phyloP scores from a whole-genome alignment of 2,329 filamentous ascomycete species.

The Neurospora sp. region DNA sequence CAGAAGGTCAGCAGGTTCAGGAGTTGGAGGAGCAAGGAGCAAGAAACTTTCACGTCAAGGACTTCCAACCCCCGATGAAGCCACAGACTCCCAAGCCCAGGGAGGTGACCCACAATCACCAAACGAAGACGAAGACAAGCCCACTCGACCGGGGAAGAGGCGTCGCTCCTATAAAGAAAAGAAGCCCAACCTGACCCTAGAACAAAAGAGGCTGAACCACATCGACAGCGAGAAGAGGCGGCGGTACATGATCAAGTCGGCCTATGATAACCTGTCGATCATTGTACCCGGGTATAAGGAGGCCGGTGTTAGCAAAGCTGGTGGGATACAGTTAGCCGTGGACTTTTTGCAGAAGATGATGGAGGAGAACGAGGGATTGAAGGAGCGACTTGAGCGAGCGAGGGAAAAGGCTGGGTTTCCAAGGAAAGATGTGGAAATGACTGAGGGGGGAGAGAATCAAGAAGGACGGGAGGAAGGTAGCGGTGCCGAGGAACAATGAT shows the following conservation, averaged over 20 bases:
- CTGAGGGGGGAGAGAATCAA: not conserved
- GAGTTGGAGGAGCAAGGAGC: not conserved
- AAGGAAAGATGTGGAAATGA: not conserved
- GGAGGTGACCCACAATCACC: not conserved
- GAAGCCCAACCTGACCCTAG: constrained; percentile 60
- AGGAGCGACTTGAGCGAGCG: constrained; percentile 31
- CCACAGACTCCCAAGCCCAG: not conserved
- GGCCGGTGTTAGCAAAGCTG: constrained; percentile 75
- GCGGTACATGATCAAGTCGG: constrained; percentile 69
- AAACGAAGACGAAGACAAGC: not conserved
- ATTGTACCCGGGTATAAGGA: constrained; percentile 67
- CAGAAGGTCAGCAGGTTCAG: not conserved
- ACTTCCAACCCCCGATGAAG: not conserved
- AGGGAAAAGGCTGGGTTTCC: not conserved
- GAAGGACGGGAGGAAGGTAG: not conserved
- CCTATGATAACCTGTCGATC: constrained; percentile 69
- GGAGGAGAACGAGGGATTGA: constrained; percentile 54
- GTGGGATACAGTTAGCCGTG: constrained; percentile 63
- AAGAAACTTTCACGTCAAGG: not conserved
- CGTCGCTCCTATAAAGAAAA: constrained; percentile 11
- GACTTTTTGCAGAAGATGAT: constrained; percentile 70
- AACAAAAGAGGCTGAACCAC: constrained; percentile 78
- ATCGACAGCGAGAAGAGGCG: constrained; percentile 84
- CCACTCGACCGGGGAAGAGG: not conserved
- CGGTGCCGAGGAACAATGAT: not conserved